A percentile compares a stretch with the other conserved stretches of the same genome.
Conservation (phyloP, 805 yeast genomes). For the Yamadazyma endophytica region DNA sequence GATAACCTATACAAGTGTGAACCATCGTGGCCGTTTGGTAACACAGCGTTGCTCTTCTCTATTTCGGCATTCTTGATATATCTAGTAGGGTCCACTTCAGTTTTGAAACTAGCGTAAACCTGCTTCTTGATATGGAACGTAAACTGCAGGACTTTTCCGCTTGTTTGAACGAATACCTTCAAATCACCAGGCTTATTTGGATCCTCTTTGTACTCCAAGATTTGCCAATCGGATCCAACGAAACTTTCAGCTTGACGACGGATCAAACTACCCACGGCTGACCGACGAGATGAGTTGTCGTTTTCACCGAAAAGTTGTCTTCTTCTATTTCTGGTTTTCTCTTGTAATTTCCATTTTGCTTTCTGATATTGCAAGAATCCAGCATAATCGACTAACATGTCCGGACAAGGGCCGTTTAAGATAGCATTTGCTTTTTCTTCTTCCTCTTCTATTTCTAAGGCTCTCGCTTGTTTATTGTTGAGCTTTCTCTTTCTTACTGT, state of each 20-base stretch:
- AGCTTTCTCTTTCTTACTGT: conserved; percentile 43
- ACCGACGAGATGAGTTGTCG: conserved; percentile 48
- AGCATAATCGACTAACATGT: conserved; percentile 61
- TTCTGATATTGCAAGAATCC: conserved; percentile 74
- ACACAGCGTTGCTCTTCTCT: conserved; percentile 52
- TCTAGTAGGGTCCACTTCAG: conserved; percentile 36
- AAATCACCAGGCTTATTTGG: conserved; percentile 65
- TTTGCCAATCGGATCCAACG: conserved; percentile 80
- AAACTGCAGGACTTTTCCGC: conserved; percentile 69
- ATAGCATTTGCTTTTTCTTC: conserved; percentile 48
- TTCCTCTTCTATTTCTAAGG: conserved; percentile 30
- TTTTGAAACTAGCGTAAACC: conserved; percentile 63
- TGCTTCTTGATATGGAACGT: conserved; percentile 71
- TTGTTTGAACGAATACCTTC: conserved; percentile 65
- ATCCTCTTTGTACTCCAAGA: conserved; percentile 64
- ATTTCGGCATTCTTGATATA: conserved; percentile 48
- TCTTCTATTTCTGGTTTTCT: conserved; percentile 68
- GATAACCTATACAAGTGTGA: conserved; percentile 54
- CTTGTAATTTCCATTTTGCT: conserved; percentile 80
- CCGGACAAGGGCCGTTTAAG: conserved; percentile 55
- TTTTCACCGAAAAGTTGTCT: conserved; percentile 73
- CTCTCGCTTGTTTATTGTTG: conserved; percentile 12
- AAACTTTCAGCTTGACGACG: conserved; percentile 75
- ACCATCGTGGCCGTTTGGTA: conserved; percentile 67
- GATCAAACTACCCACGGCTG: conserved; percentile 64